These are phyloP conservation scores for Henningerozyma blattae DNA, from an alignment of 805 yeast genomes.

Conservation along the genomic window DNA sequence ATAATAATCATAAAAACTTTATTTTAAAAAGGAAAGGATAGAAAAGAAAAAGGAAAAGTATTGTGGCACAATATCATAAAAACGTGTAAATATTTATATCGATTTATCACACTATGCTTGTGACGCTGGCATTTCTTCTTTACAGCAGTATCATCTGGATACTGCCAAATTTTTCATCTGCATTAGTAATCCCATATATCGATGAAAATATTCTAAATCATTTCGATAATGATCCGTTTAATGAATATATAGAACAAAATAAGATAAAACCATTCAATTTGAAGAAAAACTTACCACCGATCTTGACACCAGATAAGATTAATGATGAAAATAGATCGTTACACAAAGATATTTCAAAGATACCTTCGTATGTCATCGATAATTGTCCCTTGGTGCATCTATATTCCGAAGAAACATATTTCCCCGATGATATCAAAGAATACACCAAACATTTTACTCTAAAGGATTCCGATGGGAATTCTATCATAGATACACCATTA, in stretches of 20 bases:
- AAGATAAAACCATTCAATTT: no score
- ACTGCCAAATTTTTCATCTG: no score
- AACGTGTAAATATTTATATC: no score
- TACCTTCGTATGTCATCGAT: constrained; percentile 53
- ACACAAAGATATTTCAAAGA: constrained; percentile 22
- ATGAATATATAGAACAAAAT: neutral
- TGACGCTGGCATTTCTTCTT: no score
- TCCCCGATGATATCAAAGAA: constrained; percentile 71
- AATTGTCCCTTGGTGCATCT: constrained; percentile 71
- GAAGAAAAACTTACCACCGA: constrained; percentile 18
- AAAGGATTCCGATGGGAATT: constrained; percentile 34
- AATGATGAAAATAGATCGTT: constrained; percentile 19
- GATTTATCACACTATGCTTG: no score
- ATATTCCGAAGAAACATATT: constrained; percentile 77
- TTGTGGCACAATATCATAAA: no score
- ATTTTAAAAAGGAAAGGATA: no score
- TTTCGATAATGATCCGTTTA: constrained; percentile 2
- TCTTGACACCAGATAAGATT: constrained; percentile 16
- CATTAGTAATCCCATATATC: no score
- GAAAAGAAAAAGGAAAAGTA: no score
- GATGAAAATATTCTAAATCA: no score
- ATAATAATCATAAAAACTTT: no score
- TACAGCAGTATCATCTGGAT: no score
- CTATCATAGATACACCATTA: constrained; percentile 16
- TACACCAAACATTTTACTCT: constrained; percentile 58